Evolutionary conservation across 129 eudicot species (phyloP), one percentile per base, ranked within the genome.

Genomic region (Flaveria sonorensis): DNA sequence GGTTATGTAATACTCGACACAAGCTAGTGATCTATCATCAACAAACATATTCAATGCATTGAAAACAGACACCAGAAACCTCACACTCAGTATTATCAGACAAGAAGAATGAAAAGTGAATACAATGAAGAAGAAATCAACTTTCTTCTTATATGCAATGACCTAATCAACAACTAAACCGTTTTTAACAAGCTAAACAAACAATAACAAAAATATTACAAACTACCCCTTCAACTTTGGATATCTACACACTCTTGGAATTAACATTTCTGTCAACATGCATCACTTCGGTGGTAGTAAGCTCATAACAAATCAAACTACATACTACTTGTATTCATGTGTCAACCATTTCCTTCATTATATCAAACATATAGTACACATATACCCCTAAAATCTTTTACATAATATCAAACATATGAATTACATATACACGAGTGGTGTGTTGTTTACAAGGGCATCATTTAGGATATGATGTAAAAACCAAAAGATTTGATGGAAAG

Each of bases 401-500:
- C 12, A 43, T 43, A 43, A 7, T 10, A 43, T 43, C 0, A 8
- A 43, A 8, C 2, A 7, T 43, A 43, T 10, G 47, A 45, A 11
- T 9, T 10, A 43, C 10, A 43, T 43, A 7, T 8, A 72, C 20
- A n/a, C 1, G 51, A 36, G 14, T 56, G 36, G 12, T 52, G 61
- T 23, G 39, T 50, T 43, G 57, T 70, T 30, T 57, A n/a, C n/a
- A n/a, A 61, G 48, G 75, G 60, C 66, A 72, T 48, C 47, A 50
- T 73, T 79, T 63, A 42, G 74, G 68, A 24, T 63, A 42, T 68
- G 68, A 24, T 21, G 63, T 28, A 24, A 47, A 56, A 62, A 75
- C 28, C 79, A 72, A 80, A 72, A 79, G 74, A 80, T 80, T 64
- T 73, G 79, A 64, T 51, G 68, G 47, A 14, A 55, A 55, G 14